Evolutionary conservation across 176 grass and related monocot genomes (phyloP), one percentile per base, ranked within the genome.

Genomic region (Themeda triandra): DNA sequence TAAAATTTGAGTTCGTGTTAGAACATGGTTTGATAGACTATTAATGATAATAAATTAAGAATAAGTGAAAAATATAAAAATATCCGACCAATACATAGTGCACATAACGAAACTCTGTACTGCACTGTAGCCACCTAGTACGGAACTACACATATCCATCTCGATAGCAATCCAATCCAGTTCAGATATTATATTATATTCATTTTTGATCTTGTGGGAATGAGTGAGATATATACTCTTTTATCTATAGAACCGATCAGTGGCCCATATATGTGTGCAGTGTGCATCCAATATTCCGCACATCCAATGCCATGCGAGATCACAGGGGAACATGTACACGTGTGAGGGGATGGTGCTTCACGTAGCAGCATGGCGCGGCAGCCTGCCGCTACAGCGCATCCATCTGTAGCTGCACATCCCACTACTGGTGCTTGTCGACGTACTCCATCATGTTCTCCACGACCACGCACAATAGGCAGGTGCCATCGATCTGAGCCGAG

Each of bases 271-370:
- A 18, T 40, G 63, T 35, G 3, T 35, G 33, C 33, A 35, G 6
- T 35, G 11, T 58, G 67, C 67, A 13, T 35, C 63, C 65, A 15
- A 44, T 85, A 60, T 79, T 53, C 59, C 33, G 59, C 31, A 56
- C 69, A 45, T 32, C 45, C 27, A 66, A 18, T 33, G 58, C 31
- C 25, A 73, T 64, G 76, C 36, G 56, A 15, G 27, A 62, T 44
- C 8, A 6, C 19, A 12, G 40, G 83, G 84, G 56, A 80, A 71
- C 68, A 82, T 69, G 18, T 18, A 74, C 69, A 74, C 24, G 77
- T 80, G 69, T 8, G 42, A 19, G 13, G 60, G 66, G 11, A 17
- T 23, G 21, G 28, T 0, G 23, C 40, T 12, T 10, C 71, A 54
- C 6, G 19, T 8, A 65, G 67, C 29, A 25, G 31, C 44, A 46